Conservation (phyloP, 805 yeast genomes). For the Lipomyces chichibuensis region DNA sequence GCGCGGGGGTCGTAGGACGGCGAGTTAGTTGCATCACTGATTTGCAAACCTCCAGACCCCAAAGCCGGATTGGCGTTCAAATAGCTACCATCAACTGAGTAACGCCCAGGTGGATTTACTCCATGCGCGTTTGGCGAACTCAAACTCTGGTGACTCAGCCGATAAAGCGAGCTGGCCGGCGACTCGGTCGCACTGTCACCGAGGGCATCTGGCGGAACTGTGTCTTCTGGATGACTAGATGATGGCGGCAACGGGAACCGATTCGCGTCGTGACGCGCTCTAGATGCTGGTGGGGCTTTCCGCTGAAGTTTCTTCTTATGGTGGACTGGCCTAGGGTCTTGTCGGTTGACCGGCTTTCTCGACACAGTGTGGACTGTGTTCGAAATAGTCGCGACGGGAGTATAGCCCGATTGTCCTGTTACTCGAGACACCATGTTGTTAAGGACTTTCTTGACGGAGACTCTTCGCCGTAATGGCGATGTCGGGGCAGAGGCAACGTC, state of each 20-base stretch:
- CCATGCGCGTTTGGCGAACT: background rate
- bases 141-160: background rate
- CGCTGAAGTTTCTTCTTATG: background rate
- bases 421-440: background rate
- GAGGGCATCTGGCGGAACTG: background rate
- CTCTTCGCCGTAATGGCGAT: background rate
- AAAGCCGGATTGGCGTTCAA: background rate
- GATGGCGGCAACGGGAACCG: background rate
- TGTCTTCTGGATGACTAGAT: background rate
- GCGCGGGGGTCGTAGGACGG: background rate
- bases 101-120: background rate
- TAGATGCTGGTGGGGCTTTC: background rate
- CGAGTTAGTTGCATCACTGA: background rate
- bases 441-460: background rate
- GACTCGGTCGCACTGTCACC: background rate
- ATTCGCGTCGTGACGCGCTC: background rate
- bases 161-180: background rate
- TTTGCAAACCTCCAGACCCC: background rate
- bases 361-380: background rate
- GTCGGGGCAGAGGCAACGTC: background rate
- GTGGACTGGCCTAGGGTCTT: background rate
- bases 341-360: background rate
- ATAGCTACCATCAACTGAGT: background rate
- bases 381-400: background rate
- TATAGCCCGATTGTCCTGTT: background rate